Evolutionary conservation across 768 basidiomycete species (phyloP).

Genomic region (Dacryopinax primogenitus): DNA sequence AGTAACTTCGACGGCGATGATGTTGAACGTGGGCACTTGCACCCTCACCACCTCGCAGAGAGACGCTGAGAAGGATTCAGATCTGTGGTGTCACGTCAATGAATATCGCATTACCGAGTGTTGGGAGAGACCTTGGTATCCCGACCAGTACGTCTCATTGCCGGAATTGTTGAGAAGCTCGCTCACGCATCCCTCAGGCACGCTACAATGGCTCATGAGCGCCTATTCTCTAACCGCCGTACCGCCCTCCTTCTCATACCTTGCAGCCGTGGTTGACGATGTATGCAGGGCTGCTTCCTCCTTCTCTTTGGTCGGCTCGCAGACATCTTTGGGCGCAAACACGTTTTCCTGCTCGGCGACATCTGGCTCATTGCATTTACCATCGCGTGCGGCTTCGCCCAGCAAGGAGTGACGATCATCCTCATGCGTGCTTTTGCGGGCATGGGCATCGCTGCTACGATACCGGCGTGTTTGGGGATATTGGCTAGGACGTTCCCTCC

Average conservation of each 20-base stretch:
- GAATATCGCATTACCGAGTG: constrained; percentile 18
- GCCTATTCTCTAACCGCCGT: constrained; percentile 23
- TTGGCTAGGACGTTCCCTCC: constrained; percentile 66
- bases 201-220: constrained; percentile 27
- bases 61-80: not conserved
- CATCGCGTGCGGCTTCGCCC: constrained; percentile 51
- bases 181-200: constrained; percentile 6
- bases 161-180: not conserved
- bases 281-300: constrained; percentile 51
- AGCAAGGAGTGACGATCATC: constrained; percentile 46
- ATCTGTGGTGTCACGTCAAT: constrained; percentile 1
- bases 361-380: constrained; percentile 42
- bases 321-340: constrained; percentile 65
- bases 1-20: not conserved
- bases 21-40: not conserved
- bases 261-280: not conserved
- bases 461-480: constrained; percentile 67
- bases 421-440: constrained; percentile 70
- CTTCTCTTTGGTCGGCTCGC: constrained; percentile 67
- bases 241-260: not conserved
- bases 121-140: constrained; percentile 26
- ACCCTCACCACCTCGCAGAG: not conserved
- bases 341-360: constrained; percentile 50
- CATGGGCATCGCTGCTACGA: constrained; percentile 59
- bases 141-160: not conserved